Base-by-base conservation (phyloP, 139 green algal genomes). In the Chlorella sp. region DNA sequence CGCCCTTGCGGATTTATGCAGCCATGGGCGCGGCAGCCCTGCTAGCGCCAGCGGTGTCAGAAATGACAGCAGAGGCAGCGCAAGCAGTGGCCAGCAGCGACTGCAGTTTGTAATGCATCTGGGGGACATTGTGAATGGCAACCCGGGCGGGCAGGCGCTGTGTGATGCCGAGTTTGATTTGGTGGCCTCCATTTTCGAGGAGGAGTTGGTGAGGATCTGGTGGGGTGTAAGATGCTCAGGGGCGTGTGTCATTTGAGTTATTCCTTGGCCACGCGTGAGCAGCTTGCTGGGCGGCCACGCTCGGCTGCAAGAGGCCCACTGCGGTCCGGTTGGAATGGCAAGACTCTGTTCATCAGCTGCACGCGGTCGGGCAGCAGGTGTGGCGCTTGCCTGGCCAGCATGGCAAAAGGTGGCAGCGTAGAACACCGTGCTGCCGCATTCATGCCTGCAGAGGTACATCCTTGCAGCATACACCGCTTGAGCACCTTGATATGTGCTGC, bases 81-180 rank as follows among this genome's bases (percentile, higher is more conserved):
- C 28, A 24, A 40, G 73, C 32, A 37, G 40, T 39, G 36, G 22
- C 40, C 26, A 68, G 79, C 57, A 73, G 57, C 48, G 26, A 37
- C 57, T 76, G 21, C 53, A 16, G 32, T 42, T 32, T n/a, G 81
- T 86, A 95, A 48, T 97, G 9, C 93, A 90, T 0, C 87, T 96
- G 22, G 95, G 95, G 21, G 95, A 97, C 90, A 96, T 96, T 30
- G 93, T 97, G 42, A 93, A 97, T 71, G 95, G 95, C 61, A 93
- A 94, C 77, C 91, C 69, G 3, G 61, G 76, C 4, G 78, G 84
- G 53, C 57, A 88, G 81, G 83, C 86, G 19, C 80, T 36, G 48
- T 91, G 40, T 15, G 37, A 90, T 1, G 53, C 66, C 28, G 89
- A 94, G 39, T 89, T 94, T 12, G 42, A 91, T 42, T 75, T 85